Evolutionary conservation across 1,139 yeast genomes (phyloP).

Genomic region (Taiozyma sp.): DNA sequence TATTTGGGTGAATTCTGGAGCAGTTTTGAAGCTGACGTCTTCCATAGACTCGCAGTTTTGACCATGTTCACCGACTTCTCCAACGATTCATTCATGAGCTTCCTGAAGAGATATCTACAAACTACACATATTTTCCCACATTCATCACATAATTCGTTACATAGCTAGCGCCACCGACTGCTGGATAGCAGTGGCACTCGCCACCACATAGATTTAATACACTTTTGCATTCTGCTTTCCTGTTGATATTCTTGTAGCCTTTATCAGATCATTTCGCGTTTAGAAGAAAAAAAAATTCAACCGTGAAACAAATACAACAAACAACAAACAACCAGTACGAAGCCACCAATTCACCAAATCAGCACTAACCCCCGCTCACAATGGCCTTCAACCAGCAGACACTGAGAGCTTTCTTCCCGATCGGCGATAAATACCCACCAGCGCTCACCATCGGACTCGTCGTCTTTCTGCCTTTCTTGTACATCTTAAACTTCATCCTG

Average conservation of each 20-base stretch:
- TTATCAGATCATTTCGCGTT: too few relatives aligned
- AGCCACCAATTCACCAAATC: too few relatives aligned
- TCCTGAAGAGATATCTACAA: conserved; percentile 3
- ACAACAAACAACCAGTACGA: too few relatives aligned
- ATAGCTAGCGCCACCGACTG: background rate
- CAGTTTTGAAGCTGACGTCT: conserved; percentile 8
- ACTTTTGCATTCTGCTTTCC: too few relatives aligned
- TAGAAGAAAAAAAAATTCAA: too few relatives aligned
- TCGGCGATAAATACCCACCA: conserved; percentile 34
- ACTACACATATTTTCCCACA: background rate
- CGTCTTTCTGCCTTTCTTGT: conserved; percentile 45
- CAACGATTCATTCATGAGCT: conserved; percentile 18
- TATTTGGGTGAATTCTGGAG: conserved; percentile 14
- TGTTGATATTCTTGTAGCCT: too few relatives aligned
- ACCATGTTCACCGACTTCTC: conserved; percentile 8
- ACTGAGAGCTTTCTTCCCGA: background rate
- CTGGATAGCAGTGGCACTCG: background rate
- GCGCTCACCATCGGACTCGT: conserved; percentile 66
- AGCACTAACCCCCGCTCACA: background rate
- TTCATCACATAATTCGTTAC: background rate
- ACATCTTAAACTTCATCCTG: conserved; percentile 31
- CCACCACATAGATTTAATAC: too few relatives aligned
- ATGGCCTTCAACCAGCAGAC: background rate
- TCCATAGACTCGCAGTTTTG: conserved; percentile 9
- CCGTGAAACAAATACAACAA: too few relatives aligned